Conservation (phyloP, 2,329 filamentous ascomycete species). For the Claviceps spartinae region DNA sequence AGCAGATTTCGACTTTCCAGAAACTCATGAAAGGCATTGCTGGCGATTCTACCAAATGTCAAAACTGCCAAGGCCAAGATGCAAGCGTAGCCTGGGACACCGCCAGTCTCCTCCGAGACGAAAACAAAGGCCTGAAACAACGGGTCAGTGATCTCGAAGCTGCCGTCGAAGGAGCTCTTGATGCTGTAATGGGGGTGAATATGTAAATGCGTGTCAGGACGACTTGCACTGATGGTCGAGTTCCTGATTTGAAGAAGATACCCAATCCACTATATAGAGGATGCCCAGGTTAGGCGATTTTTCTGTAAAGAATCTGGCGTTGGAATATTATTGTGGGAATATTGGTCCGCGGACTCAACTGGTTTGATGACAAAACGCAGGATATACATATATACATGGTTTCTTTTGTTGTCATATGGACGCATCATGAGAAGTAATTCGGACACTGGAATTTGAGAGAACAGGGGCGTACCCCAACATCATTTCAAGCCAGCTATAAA, state of each 20-base stretch:
- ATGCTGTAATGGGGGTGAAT: constrained; percentile 40
- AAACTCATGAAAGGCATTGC: constrained; percentile 30
- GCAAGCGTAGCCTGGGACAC: constrained; percentile 51
- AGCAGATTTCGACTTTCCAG: constrained; percentile 23
- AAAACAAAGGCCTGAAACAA: constrained; percentile 48
- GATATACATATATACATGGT: neutral
- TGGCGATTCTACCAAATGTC: constrained; percentile 27
- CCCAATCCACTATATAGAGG: neutral
- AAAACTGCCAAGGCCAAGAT: constrained; percentile 45
- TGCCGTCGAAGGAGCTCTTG: constrained; percentile 47
- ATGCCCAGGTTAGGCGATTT: neutral
- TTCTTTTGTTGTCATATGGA: neutral
- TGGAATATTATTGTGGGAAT: neutral
- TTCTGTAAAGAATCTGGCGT: neutral
- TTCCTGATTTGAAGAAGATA: neutral
- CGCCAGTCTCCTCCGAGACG: constrained; percentile 44
- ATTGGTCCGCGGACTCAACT: neutral
- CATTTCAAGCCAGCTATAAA: too few species aligned
- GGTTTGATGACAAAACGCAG: neutral
- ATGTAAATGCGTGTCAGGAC: neutral
- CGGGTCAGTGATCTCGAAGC: constrained; percentile 45
- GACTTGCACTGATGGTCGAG: neutral
- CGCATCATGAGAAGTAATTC: neutral
- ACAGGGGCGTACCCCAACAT: neutral
- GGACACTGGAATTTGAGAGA: neutral